phyloP scores from a whole-genome alignment of 331 rosid species.

The Prunus yedoensis region DNA sequence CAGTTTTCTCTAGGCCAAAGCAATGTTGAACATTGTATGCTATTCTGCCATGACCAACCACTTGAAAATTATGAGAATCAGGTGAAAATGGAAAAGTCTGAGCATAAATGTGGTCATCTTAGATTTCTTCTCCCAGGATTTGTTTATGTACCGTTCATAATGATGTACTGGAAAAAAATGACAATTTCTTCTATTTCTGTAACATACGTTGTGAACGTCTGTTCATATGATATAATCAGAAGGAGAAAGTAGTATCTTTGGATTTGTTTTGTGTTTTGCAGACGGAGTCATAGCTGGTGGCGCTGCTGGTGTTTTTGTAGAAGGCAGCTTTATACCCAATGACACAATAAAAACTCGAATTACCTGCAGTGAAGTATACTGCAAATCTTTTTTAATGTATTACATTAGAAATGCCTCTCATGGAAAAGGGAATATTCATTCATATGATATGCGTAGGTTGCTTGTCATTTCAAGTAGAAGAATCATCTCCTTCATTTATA shows the following conservation, averaged over 20 bases:
- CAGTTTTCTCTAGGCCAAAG: background rate
- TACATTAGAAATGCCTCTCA: background rate
- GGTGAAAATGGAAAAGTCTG: background rate
- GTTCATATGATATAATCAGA: background rate
- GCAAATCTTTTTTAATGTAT: background rate
- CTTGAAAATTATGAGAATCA: background rate
- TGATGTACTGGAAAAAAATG: background rate
- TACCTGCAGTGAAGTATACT: constrained; percentile 11
- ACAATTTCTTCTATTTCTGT: background rate
- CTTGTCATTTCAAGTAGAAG: background rate
- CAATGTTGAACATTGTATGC: background rate
- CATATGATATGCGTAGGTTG: background rate
- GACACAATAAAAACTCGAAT: constrained; percentile 88
- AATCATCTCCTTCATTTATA: background rate
- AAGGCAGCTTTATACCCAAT: constrained; percentile 69
- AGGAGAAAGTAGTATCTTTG: background rate
- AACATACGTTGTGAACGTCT: background rate
- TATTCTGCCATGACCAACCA: background rate
- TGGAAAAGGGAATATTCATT: background rate
- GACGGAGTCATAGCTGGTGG: constrained; percentile 76
- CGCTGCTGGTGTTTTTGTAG: constrained; percentile 69
- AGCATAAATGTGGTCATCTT: background rate
- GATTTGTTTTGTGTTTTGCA: constrained; percentile 23
- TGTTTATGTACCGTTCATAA: background rate
- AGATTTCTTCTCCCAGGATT: background rate